Percentiles rank a stretch among this genome's conserved stretches.
phyloP scores from a whole-genome alignment of 2,329 filamentous ascomycete species.

The Diaporthe sp. region DNA sequence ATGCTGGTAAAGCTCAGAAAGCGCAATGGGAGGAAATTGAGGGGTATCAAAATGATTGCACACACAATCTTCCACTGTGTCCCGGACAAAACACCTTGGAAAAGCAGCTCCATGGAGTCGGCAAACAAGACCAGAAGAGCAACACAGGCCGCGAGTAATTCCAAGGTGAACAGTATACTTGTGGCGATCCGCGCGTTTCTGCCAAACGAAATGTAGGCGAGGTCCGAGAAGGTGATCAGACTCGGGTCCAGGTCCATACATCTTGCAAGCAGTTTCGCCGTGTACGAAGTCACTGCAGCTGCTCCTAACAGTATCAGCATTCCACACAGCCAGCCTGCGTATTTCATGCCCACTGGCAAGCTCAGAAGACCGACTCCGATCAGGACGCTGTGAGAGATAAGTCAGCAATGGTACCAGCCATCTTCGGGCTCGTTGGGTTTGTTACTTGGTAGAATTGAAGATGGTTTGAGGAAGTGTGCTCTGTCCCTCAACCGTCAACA shows the following conservation, averaged over 20 bases:
- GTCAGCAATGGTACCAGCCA: conserved; percentile 27
- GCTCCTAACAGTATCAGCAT: conserved; percentile 80
- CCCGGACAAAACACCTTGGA: conserved; percentile 76
- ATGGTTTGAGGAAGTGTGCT: conserved; percentile 96
- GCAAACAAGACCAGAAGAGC: conserved; percentile 94
- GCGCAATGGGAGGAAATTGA: conserved; percentile 88
- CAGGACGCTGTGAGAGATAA: conserved; percentile 68
- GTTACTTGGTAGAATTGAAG: conserved; percentile 91
- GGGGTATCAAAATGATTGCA: conserved; percentile 81
- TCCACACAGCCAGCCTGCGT: conserved; percentile 90
- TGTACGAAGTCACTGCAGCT: conserved; percentile 85
- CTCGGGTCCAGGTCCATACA: conserved; percentile 89
- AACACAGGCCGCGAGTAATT: conserved; percentile 89
- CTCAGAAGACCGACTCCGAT: conserved; percentile 93
- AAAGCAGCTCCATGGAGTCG: conserved; percentile 85
- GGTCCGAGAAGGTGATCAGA: conserved; percentile 93
- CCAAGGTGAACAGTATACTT: conserved; percentile 88
- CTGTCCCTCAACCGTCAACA: conserved; percentile 89
- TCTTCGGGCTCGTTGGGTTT: background rate
- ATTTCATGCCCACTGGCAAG: conserved; percentile 87
- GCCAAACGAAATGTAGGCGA: conserved; percentile 93
- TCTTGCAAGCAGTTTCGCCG: conserved; percentile 85
- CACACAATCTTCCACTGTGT: conserved; percentile 89
- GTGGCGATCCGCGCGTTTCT: conserved; percentile 84
- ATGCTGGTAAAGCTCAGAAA: conserved; percentile 92